These are phyloP conservation scores for Pestalotiopsis sp. DNA, from an alignment of 2,329 filamentous ascomycete species.

Conservation along the genomic window DNA sequence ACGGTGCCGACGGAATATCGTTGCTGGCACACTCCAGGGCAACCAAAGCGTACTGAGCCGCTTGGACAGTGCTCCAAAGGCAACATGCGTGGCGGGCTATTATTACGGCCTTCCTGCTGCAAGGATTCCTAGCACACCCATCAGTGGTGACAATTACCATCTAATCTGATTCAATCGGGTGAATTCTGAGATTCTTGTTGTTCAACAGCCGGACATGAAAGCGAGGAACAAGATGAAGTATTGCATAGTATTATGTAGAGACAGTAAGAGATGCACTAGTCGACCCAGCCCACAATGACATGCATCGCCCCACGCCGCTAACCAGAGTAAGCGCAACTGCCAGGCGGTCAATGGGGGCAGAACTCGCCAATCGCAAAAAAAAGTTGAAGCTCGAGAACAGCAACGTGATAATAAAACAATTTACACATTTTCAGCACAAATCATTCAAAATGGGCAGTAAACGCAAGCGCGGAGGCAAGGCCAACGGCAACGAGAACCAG, in stretches of 20 bases:
- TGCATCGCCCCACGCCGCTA: neutral
- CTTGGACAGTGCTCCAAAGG: neutral
- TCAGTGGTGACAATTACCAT: too few relatives aligned
- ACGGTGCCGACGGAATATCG: neutral
- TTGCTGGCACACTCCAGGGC: neutral
- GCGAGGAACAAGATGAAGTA: neutral
- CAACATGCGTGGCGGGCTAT: neutral
- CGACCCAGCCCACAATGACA: too few relatives aligned
- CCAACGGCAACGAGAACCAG: conserved; percentile 25
- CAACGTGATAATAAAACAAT: neutral
- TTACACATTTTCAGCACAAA: neutral
- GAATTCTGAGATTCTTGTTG: too few relatives aligned
- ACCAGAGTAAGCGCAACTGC: neutral
- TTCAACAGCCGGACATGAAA: too few relatives aligned
- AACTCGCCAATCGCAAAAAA: conserved; percentile 6
- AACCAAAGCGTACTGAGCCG: neutral
- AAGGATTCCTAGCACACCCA: neutral
- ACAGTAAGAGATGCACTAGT: neutral
- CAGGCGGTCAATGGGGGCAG: conserved; percentile 5
- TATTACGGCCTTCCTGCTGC: neutral
- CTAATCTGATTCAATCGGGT: too few relatives aligned
- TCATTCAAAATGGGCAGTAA: conserved; percentile 41
- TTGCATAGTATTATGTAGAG: neutral
- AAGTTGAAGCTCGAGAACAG: conserved; percentile 2
- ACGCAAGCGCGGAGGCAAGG: conserved; percentile 42